Evolutionary conservation across 2,329 filamentous ascomycete genomes (phyloP), one percentile per base, ranked within the genome.

Genomic region (Domatiomyces globalis): DNA sequence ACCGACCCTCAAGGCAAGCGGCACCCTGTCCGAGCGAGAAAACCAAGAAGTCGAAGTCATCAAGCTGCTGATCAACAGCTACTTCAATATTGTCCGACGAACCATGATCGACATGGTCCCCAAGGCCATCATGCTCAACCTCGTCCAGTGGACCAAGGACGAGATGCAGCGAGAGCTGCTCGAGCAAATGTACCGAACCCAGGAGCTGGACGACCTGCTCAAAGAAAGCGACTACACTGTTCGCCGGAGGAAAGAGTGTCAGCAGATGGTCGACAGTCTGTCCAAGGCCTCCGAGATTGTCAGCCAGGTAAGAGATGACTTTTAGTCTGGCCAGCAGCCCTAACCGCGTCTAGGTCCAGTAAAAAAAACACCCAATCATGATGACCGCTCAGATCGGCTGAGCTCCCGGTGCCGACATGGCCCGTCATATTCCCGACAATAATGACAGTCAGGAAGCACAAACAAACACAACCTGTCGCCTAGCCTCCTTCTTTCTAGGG

Each of bases 41-140:
- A 83, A 82, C 54, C 86, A 95, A 58, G 92, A 98, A 69, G 92
- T 98, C 46, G 92, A 98, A 71, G 89, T 98, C 56, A 98, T 98
- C 65, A 98, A 98, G 73, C 81, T 98, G 57, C 77, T 98, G 53
- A 98, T 98, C 65, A 85, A 82, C 51, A 95, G 88, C 0, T 98
- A 98, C 75, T 98, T 86, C 73, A 95, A 95, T 71, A 98, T 98
- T 66, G 89, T 95, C 59, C 87, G 88, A 74, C 79, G 92, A 61
- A 98, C 94, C 55, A 94, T 98, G 88, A 95, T 96, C 60, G 92
- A 98, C 65, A 98, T 98, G 92, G 92, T 98, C 5, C 92, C 92
- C 60, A 98, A 98, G 73, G 92, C 92, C 43, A 94, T 98, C 66
- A 98, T 98, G 92, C 78, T 96, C 60, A 95, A 79, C 62, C 84